Base-by-base conservation (phyloP, 352 stramenopile genomes). In the Albugo candida region DNA sequence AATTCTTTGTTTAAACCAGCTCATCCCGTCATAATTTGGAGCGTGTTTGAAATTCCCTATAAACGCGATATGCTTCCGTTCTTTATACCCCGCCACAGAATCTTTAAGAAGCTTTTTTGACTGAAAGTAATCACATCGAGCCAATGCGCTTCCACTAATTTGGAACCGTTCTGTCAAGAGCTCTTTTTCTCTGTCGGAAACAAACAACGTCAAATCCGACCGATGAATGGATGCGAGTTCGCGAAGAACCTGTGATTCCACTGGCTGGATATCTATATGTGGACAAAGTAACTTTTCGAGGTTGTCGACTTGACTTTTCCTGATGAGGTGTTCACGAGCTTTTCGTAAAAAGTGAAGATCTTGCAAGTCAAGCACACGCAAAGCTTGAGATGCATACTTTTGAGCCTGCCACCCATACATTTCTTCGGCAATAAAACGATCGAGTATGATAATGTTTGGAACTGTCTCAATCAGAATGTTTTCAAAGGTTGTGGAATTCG, bases 1-100 rank as follows among this genome's bases (percentile, higher is more conserved):
- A 45, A 97, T 63, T 5, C 37, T 39, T 10, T 64, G 52, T 16
- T 73, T 67, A 5, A 93, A 59, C 64, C 87, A 78, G 41, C 81
- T 63, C 18, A 96, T 56, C 2, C 79, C 83, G 55, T 96, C 86
- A 0, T 93, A 69, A 50, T 97, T 97, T 0, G 89, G 89, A 1
- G 63, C 42, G 51, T 97, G 89, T 53, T 88, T 89, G 53, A 96
- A 96, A 51, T 81, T 94, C 5, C 89, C 89, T 21, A 93, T 83
- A 40, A 95, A 84, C 6, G 81, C 81, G n/a, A 92, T 63, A 53
- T 87, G 47, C n/a, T 65, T 59, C 0, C 77, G 63, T 1, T 63
- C 51, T 2, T 63, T 38, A 47, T 73, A 82, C 12, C 45, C 13
- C 13, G 39, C 19, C 13, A 63, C 13, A 18, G 31, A 44, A 6